Percentiles rank a stretch among this genome's conserved stretches.
These are phyloP conservation scores for Warburgia ugandensis DNA, from an alignment of 164 flowering plant species.

Conservation along the genomic window DNA sequence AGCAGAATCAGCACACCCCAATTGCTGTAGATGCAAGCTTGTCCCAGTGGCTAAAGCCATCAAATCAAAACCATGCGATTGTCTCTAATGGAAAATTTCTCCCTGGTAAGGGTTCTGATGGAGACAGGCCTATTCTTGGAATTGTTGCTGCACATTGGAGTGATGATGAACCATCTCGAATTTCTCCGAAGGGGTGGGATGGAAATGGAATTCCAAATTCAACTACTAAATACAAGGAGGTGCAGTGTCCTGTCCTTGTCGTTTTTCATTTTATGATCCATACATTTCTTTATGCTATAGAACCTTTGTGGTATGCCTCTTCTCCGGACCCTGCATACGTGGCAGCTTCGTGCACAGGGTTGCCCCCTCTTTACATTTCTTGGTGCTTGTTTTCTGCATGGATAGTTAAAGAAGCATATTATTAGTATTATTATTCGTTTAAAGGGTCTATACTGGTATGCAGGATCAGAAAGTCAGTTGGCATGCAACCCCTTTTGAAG, in stretches of 20 bases:
- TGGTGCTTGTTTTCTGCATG: no score
- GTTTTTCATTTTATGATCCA: neutral
- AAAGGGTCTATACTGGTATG: neutral
- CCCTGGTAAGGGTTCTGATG: conserved; percentile 26
- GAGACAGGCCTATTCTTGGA: conserved; percentile 80
- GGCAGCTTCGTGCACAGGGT: no score
- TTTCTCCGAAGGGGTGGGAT: conserved; percentile 73
- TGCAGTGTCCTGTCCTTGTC: no score
- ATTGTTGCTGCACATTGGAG: conserved; percentile 79
- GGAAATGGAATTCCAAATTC: conserved; percentile 98
- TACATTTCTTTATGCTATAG: neutral
- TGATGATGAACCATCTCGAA: conserved; percentile 37
- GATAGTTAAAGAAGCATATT: no score
- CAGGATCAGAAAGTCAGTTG: conserved; percentile 97
- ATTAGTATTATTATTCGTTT: neutral
- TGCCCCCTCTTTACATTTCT: no score
- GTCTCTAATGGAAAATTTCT: conserved; percentile 16
- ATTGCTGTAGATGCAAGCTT: conserved; percentile 40
- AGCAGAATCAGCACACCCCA: conserved; percentile 6
- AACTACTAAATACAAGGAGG: conserved; percentile 95
- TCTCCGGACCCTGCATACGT: no score
- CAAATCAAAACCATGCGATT: conserved; percentile 11
- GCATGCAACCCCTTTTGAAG: conserved; percentile 99
- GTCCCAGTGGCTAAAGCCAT: conserved; percentile 58
- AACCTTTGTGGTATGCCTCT: no score